phyloP scores from a whole-genome alignment of 1,284 basidiomycete genomes.

The Boletus mariae region DNA sequence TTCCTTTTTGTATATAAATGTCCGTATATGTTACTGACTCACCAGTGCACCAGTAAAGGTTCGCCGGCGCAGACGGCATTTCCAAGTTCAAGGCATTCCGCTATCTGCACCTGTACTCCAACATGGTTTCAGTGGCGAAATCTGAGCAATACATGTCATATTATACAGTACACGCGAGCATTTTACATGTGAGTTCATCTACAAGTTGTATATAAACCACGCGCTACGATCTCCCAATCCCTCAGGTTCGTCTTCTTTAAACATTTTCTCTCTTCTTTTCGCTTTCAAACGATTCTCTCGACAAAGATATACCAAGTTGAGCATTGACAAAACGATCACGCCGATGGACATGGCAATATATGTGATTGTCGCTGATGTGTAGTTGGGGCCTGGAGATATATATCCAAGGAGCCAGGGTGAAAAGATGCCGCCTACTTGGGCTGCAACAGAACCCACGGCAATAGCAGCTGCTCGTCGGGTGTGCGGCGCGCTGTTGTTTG shows the following conservation, averaged over 20 bases:
- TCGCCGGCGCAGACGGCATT: no score
- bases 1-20: no score
- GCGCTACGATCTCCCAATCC: slow-evolving; percentile 31
- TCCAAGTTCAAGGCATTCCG: no score
- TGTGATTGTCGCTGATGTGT: slow-evolving; percentile 39
- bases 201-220: slow-evolving; percentile 31
- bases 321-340: slow-evolving; percentile 30
- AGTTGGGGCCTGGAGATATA: slow-evolving; percentile 41
- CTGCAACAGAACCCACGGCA: slow-evolving; percentile 47
- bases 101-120: no score
- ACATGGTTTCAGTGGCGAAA: no score
- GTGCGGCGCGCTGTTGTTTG: slow-evolving; percentile 60
- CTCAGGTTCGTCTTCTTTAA: slow-evolving; percentile 19
- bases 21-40: no score
- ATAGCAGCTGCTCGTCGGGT: slow-evolving; percentile 52
- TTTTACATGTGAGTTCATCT: slow-evolving; percentile 2
- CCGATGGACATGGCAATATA: slow-evolving; percentile 36
- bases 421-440: slow-evolving; percentile 56
- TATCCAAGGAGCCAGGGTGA: slow-evolving; percentile 51
- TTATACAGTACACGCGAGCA: neutral
- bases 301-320: slow-evolving; percentile 30
- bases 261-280: slow-evolving; percentile 11
- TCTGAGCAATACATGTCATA: no score
- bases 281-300: slow-evolving; percentile 25
- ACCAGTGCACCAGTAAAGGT: no score